Conservation (phyloP, 257 asterid species). For the Echites panduratus region DNA sequence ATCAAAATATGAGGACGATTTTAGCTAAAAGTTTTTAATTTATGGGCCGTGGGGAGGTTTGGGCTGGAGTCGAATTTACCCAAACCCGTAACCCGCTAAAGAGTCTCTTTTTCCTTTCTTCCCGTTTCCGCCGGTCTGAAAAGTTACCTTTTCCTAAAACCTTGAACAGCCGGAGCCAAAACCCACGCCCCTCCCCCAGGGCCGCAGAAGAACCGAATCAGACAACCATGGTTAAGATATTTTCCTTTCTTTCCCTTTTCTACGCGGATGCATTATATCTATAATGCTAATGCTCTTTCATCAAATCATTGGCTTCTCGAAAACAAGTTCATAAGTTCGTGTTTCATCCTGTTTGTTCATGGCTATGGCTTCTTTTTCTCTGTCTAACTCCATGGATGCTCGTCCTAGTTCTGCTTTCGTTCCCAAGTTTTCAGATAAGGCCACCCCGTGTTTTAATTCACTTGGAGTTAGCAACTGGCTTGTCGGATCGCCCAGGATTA, state of each 20-base stretch:
- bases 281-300: neutral
- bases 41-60: neutral
- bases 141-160: neutral
- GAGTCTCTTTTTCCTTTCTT: neutral
- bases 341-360: neutral
- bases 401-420: slow-evolving; percentile 35
- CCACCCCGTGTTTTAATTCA: slow-evolving; percentile 8
- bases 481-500: slow-evolving; percentile 17
- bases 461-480: slow-evolving; percentile 6
- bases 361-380: slow-evolving; percentile 23
- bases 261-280: neutral
- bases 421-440: slow-evolving; percentile 33
- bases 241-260: neutral
- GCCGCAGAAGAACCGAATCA: neutral
- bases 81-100: neutral
- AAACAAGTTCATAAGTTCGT: neutral
- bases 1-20: no score
- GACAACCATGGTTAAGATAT: neutral
- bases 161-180: neutral
- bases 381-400: slow-evolving; percentile 51
- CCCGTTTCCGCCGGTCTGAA: neutral
- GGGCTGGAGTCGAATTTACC: neutral
- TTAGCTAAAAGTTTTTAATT: no score
- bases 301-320: neutral
- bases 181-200: neutral